phyloP scores from a whole-genome alignment of 2,329 filamentous ascomycete genomes.

The Paecilomyces variotii region DNA sequence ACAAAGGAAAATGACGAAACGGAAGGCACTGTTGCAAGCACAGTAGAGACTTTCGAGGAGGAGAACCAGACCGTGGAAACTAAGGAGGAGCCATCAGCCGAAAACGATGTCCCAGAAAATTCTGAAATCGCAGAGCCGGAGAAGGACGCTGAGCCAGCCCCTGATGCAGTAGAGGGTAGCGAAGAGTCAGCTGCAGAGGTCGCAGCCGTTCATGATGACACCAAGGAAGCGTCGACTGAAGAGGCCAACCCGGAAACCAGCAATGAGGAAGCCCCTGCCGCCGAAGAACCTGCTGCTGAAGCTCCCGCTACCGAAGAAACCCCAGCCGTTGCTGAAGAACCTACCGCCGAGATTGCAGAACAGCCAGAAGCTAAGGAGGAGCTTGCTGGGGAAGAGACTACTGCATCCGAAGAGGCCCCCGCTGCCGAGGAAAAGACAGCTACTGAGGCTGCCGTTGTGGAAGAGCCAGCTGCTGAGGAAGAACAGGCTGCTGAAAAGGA shows the following conservation, averaged over 20 bases:
- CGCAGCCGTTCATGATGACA: not conserved
- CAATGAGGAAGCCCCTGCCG: not conserved
- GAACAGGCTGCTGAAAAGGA: not conserved
- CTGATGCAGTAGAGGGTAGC: not conserved
- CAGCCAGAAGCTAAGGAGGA: slow-evolving; percentile 1
- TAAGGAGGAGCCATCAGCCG: not conserved
- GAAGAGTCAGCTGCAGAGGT: not conserved
- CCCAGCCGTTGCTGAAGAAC: slow-evolving; percentile 1
- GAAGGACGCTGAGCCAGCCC: not conserved
- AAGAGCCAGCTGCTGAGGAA: not conserved
- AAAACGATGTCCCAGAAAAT: not conserved
- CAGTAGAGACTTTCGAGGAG: not conserved
- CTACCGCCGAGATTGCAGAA: not conserved
- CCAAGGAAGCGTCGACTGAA: not conserved
- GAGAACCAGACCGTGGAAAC: not conserved
- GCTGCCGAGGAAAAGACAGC: not conserved
- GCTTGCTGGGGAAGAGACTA: not conserved
- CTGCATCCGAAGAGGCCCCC: not conserved
- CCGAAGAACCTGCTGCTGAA: not conserved
- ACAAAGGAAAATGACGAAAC: slow-evolving; percentile 10
- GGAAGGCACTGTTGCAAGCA: not conserved
- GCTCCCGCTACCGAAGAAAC: not conserved
- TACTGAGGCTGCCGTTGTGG: not conserved
- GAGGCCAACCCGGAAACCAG: not conserved
- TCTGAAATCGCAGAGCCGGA: slow-evolving; percentile 3